A percentile compares a stretch with the other conserved stretches of the same genome.
phyloP scores from a whole-genome alignment of 495 filamentous ascomycete species.

The Friedmanniomyces simplex region DNA sequence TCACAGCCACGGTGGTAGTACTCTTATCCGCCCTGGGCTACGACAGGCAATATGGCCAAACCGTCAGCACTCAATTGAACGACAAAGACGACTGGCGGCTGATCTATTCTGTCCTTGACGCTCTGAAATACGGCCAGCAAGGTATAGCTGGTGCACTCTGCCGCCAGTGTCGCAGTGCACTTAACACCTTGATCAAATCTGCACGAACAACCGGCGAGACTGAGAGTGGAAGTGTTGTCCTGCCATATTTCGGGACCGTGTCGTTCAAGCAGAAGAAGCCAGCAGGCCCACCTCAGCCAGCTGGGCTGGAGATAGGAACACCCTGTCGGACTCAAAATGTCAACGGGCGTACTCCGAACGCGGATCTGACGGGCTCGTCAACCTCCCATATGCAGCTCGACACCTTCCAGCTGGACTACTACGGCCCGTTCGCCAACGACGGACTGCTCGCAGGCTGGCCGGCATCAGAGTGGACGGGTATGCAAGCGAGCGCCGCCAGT shows the following conservation, averaged over 20 bases:
- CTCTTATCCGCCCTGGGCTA: neutral
- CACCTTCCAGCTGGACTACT: neutral
- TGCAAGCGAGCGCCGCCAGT: neutral
- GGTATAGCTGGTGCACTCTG: neutral
- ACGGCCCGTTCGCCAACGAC: neutral
- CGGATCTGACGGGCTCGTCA: no score
- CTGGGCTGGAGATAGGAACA: neutral
- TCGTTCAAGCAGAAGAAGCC: neutral
- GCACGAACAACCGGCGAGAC: neutral
- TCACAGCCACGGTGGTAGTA: neutral
- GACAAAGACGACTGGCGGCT: neutral
- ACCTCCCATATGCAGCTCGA: no score
- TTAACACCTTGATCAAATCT: neutral
- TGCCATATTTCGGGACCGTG: neutral
- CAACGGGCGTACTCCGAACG: neutral
- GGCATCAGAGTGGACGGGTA: neutral
- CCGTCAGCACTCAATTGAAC: neutral
- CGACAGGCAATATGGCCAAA: neutral
- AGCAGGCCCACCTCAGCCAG: neutral
- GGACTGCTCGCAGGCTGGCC: neutral
- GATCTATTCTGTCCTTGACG: neutral
- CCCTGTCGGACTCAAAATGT: neutral
- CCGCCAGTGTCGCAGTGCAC: neutral
- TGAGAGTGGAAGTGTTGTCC: neutral
- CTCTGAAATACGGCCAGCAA: neutral